Evolutionary conservation across 148 eudicot genomes (phyloP), one percentile per base, ranked within the genome.

Genomic region (Selenicereus undatus): DNA sequence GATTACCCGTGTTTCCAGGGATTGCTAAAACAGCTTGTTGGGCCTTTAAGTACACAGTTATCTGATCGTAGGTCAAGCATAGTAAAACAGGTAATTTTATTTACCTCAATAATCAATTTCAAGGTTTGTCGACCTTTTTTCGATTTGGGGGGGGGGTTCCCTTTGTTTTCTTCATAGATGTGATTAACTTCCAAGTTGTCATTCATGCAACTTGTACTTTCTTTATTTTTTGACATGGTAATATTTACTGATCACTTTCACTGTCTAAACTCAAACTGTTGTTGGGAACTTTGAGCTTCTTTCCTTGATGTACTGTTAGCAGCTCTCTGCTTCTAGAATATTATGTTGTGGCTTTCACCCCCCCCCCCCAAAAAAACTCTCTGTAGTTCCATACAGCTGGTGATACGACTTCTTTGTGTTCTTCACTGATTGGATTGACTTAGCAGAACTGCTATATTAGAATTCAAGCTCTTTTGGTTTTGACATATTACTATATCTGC

Each of bases 21-120:
- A 79, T 93, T 95, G 81, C 86, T 95, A 10, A 95, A 95, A 89
- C 98, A 93, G 84, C 93, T 95, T 74, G 89, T 90, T 82, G 92
- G 91, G 62, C 98, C 98, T 74, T 80, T 95, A 79, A 89, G 92
- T 87, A 90, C 92, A 42, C 98, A 95, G 66, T 88, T 95, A 81
- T 83, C 96, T 75, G 98, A 95, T 86, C 89, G 98, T 75, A 90
- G 98, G 84, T 95, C 98, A 76, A 95, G 91, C 89, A 93, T 95
- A 83, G 98, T 95, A 73, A 95, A 95, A 84, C 98, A 95, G 92
- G 98, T 90, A 74, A 80, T 84, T 71, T 65, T 12, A 39, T 13
- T 7, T 50, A 58, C 21, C 18, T 36, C 32, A 39, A 39, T 39
- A 39, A 39, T 39, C 43, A 48, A 16, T 75, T 75, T 75, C 22